phyloP scores from a whole-genome alignment of 2,329 filamentous ascomycete genomes.

The Ophiostoma himal-ulmi region DNA sequence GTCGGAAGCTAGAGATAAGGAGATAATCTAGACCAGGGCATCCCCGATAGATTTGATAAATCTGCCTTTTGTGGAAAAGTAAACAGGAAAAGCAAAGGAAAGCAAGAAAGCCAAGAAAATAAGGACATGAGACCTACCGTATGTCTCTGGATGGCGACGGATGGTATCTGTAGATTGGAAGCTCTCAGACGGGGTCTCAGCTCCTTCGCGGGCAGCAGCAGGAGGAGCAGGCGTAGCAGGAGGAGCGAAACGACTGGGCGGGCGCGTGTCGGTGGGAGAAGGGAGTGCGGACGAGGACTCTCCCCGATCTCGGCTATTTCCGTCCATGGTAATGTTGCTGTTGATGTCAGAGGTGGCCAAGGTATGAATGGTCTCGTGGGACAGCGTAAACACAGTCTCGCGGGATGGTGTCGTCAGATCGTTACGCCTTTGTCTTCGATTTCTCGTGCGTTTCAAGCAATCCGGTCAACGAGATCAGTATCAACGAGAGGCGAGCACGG shows the following conservation, averaged over 20 bases:
- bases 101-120: neutral
- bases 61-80: neutral
- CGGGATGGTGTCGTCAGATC: neutral
- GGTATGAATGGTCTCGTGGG: neutral
- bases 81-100: neutral
- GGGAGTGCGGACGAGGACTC: slow-evolving; percentile 17
- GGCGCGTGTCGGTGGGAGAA: slow-evolving; percentile 19
- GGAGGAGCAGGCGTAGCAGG: neutral
- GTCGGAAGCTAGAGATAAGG: neutral
- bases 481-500: slow-evolving; percentile 10
- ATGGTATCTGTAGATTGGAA: slow-evolving; percentile 56
- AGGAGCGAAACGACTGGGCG: slow-evolving; percentile 14
- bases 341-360: neutral
- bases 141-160: slow-evolving; percentile 51
- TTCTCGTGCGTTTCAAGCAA: neutral
- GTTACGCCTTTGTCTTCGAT: neutral
- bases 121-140: slow-evolving; percentile 44
- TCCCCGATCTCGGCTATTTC: slow-evolving; percentile 14
- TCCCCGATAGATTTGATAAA: neutral
- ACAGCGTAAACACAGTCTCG: neutral
- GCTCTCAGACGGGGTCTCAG: slow-evolving; percentile 46
- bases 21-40: neutral
- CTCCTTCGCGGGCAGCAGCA: slow-evolving; percentile 5
- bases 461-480: slow-evolving; percentile 1
- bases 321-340: slow-evolving; percentile 11